These are phyloP conservation scores for Tuber umbilicatum DNA, from an alignment of 495 filamentous ascomycete species.

Conservation along the genomic window DNA sequence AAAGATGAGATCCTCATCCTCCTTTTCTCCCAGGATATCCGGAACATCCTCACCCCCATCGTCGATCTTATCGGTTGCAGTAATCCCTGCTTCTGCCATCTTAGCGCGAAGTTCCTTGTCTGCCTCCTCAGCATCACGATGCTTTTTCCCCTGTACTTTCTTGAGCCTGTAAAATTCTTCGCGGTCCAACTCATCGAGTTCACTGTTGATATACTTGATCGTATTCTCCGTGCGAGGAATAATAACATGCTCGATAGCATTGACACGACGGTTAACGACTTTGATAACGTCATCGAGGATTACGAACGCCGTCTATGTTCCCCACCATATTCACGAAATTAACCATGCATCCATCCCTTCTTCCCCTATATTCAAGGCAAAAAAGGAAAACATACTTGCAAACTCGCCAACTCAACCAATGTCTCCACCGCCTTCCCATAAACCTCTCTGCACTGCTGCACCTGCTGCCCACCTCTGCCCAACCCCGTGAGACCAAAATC, in stretches of 20 bases:
- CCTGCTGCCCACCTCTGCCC: conserved; percentile 95
- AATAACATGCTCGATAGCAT: conserved; percentile 98
- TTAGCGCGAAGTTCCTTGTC: conserved; percentile 60
- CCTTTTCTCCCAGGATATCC: conserved; percentile 75
- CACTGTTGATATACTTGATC: conserved; percentile 96
- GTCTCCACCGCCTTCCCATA: conserved; percentile 97
- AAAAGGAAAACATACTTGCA: conserved; percentile 54
- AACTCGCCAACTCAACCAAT: conserved; percentile 87
- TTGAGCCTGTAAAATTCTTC: conserved; percentile 98
- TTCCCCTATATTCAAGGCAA: neutral
- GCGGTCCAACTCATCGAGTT: conserved; percentile 94
- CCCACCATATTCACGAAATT: neutral
- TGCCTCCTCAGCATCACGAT: conserved; percentile 70
- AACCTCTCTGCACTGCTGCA: conserved; percentile 88
- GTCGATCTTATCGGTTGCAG: neutral
- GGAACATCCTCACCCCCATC: conserved; percentile 44
- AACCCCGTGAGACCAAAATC: conserved; percentile 95
- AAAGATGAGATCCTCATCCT: conserved; percentile 95
- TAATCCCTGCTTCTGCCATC: conserved; percentile 47
- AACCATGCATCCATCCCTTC: neutral
- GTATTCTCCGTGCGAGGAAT: conserved; percentile 98
- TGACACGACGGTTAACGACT: conserved; percentile 96
- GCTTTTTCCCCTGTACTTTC: conserved; percentile 78
- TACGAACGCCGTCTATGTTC: conserved; percentile 78
- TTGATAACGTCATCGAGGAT: conserved; percentile 99